Evolutionary conservation across 1,284 basidiomycete species (phyloP).

Genomic region (Naganishia cerealis): DNA sequence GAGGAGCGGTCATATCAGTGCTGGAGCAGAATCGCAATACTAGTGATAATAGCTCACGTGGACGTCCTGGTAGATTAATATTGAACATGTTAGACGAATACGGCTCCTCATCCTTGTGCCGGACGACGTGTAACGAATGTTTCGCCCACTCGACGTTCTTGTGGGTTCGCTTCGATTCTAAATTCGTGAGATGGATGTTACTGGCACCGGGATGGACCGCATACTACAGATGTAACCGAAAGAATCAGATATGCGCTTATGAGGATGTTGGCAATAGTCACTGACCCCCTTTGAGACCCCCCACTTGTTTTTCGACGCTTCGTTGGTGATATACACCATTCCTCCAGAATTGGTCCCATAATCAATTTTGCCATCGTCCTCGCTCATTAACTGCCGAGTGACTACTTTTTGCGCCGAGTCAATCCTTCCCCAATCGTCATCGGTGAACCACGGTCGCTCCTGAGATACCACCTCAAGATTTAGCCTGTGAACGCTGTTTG

Average conservation of each 20-base stretch:
- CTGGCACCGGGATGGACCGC: conserved; percentile 32
- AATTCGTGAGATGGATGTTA: conserved; percentile 38
- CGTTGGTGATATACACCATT: conserved; percentile 64
- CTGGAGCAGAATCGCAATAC: background rate
- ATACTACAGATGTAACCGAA: conserved; percentile 35
- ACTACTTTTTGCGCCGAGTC: background rate
- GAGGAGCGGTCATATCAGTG: background rate
- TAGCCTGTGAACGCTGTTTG: conserved; percentile 36
- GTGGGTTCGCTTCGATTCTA: conserved; percentile 61
- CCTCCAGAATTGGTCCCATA: conserved; percentile 61
- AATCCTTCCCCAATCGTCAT: conserved; percentile 2
- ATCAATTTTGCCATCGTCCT: conserved; percentile 59
- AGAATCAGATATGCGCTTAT: background rate
- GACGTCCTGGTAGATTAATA: conserved; percentile 62
- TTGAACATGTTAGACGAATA: conserved; percentile 64
- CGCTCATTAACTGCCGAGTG: conserved; percentile 39
- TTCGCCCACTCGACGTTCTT: conserved; percentile 67
- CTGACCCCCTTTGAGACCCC: background rate
- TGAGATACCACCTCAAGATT: conserved; percentile 28
- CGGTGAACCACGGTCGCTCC: conserved; percentile 1
- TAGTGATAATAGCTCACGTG: conserved; percentile 39
- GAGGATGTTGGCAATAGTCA: background rate
- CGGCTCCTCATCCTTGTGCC: conserved; percentile 64
- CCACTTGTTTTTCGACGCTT: conserved; percentile 56
- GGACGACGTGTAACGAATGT: conserved; percentile 63